phyloP scores from a whole-genome alignment of 768 basidiomycete genomes.

The Gloeophyllum trabeum region DNA sequence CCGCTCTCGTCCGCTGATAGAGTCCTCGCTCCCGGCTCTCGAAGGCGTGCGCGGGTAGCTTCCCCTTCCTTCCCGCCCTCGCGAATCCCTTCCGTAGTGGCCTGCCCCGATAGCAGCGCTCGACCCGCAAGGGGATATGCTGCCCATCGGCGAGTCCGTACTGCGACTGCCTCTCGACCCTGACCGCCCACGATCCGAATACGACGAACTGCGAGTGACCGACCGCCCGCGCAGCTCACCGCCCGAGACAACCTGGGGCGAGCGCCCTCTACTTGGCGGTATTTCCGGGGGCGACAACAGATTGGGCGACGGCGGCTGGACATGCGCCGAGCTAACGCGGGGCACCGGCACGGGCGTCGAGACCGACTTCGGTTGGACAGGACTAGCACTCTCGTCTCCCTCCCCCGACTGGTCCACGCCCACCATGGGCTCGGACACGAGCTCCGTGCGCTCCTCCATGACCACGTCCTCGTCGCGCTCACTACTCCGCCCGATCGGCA shows the following conservation, averaged over 20 bases:
- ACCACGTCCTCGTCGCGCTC: constrained; percentile 21
- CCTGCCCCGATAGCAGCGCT: constrained; percentile 7
- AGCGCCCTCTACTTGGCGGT: not conserved
- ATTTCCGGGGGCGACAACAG: constrained; percentile 2
- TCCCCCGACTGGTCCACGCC: not conserved
- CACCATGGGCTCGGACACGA: constrained; percentile 8
- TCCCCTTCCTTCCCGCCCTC: constrained; percentile 7
- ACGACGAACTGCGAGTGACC: constrained; percentile 40
- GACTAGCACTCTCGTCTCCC: not conserved
- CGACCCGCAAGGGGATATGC: constrained; percentile 21
- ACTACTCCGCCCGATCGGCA: constrained; percentile 13
- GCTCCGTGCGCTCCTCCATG: constrained; percentile 18
- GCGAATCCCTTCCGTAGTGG: constrained; percentile 3
- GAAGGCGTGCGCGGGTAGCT: constrained; percentile 2
- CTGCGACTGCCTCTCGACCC: constrained; percentile 23
- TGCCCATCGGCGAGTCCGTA: constrained; percentile 21
- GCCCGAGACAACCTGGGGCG: constrained; percentile 14
- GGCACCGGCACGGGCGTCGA: not conserved
- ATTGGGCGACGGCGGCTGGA: not conserved
- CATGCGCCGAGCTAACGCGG: not conserved
- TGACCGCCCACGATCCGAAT: constrained; percentile 37
- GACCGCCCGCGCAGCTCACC: constrained; percentile 38
- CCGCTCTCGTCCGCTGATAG: no score
- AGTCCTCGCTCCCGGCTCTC: constrained; percentile 8
- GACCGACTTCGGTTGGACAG: no score